phyloP scores from a whole-genome alignment of 495 filamentous ascomycete species.

The Lepidopterella palustris region DNA sequence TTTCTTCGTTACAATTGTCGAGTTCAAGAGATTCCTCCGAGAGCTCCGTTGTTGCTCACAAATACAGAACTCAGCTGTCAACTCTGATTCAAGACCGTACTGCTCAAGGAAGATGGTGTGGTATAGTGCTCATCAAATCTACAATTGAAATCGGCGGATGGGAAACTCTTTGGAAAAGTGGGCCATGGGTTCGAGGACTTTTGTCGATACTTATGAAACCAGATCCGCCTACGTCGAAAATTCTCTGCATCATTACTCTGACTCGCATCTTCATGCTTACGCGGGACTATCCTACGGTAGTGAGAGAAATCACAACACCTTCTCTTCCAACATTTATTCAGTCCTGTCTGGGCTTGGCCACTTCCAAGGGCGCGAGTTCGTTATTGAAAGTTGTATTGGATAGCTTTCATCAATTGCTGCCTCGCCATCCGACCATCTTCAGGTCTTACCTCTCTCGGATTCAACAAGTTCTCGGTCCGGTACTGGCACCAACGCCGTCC shows the following conservation, averaged over 20 bases:
- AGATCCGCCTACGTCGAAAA: conserved; percentile 64
- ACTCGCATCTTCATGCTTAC: conserved; percentile 76
- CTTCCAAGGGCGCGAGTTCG: conserved; percentile 36
- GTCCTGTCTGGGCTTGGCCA: conserved; percentile 62
- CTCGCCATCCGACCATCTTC: conserved; percentile 69
- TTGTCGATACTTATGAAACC: conserved; percentile 64
- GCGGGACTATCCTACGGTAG: conserved; percentile 69
- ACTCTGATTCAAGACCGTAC: conserved; percentile 67
- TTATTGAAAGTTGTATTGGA: conserved; percentile 57
- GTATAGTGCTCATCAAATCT: conserved; percentile 70
- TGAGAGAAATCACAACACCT: conserved; percentile 84
- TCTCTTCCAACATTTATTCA: conserved; percentile 67
- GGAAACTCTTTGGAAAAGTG: conserved; percentile 63
- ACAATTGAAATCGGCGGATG: conserved; percentile 72
- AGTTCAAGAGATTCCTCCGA: conserved; percentile 54
- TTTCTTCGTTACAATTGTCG: conserved; percentile 24
- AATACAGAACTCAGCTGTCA: conserved; percentile 68
- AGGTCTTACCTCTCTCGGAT: conserved; percentile 67
- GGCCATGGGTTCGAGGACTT: conserved; percentile 65
- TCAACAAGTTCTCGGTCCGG: conserved; percentile 49
- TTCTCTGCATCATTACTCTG: conserved; percentile 65
- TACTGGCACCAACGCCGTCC: conserved; percentile 51
- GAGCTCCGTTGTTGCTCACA: conserved; percentile 60
- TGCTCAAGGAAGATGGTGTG: conserved; percentile 66
- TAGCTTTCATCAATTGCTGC: conserved; percentile 61